Base-by-base conservation (phyloP, 1,284 basidiomycete species). In the Vanrija humicola region DNA sequence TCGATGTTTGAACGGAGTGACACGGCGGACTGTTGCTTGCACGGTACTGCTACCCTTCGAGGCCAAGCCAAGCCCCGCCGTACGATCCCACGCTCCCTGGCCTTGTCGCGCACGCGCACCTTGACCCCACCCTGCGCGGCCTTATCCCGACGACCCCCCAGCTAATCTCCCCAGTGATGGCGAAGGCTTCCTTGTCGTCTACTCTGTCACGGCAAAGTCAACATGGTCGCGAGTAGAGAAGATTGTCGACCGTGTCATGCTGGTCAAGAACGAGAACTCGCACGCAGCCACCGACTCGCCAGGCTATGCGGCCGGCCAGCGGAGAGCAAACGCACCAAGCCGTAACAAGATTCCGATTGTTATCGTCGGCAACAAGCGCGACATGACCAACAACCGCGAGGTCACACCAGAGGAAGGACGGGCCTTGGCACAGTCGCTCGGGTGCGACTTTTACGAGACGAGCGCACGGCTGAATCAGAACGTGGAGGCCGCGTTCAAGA, bases 171-270 rank as follows among this genome's bases (percentile, higher is more conserved):
- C 38, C 79, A 93, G 95, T 50, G 96, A 98, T 75, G 95, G 96
- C 61, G 93, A 98, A 79, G 96, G 95, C 10, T 98, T 98, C 79
- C 88, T 99, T 62, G 84, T 99, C 56, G 96, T 98, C 55, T 99
- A 98, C 80, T 96, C 92, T 50, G 97, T 99, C 75, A 91, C 93
- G 52, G 94, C 92, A 45, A 84, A 92, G 71, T 86, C 87, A 66
- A 94, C 93, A 25, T 98, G 97, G 67, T 90, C 97, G 69, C 89
- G 94, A 34, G 85, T 95, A 59, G 89, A 92, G 70, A 88, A 90
- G 64, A 97, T 98, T 79, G 88, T 93, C 64, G 90, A 95, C 76
- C 91, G 93, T 48, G 95, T 97, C 83, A 78, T 88, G 67, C 87
- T 89, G 58, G 92, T 97, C 58, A 96, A 98, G 79, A 86, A 94